Evolutionary conservation across 2,329 filamentous ascomycete species (phyloP), one percentile per base, ranked within the genome.

Genomic region (Colletotrichum noveboracense): DNA sequence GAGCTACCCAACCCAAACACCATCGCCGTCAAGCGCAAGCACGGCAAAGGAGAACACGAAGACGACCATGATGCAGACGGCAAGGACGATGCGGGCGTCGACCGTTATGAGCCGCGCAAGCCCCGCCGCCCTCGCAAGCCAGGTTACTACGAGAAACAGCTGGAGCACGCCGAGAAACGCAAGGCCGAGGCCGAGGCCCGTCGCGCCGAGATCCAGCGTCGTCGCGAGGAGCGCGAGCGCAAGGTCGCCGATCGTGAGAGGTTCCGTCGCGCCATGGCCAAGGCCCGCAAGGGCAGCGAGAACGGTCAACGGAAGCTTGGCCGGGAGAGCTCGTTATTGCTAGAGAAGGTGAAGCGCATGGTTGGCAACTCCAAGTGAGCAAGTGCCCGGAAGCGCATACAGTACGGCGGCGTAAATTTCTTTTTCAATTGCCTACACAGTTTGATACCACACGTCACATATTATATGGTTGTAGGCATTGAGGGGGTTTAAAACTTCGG

Each of bases 281-380:
- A 93, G 83, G 95, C 96, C 67, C 91, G 93, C 43, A 92, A 94
- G 83, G 92, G 92, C 32, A 85, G 80, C 77, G 83, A 87, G 79
- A 91, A 94, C 81, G 95, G 95, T 13, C 93, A 94, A 86, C 91
- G 94, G 83, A 96, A 95, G 86, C 84, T 98, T 64, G 96, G 96
- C 3, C 89, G 95, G 76, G 95, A 98, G 87, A 96, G 95, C 80
- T 90, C 89, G 38, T 89, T 96, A 48, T 80, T 98, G 79, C 86
- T 98, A 71, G 94, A 95, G 80, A 95, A 93, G 85, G 93, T 96
- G 38, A 93, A 93, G 88, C 92, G 89, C 82, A 87, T 97, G 84
- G 90, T 97, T 77, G 89, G 87, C 4, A 81, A 86, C 32, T 78
- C 66, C 24, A 75, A 75, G 30, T 76, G 36, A 69, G 32, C 24